Conservation (phyloP, 495 filamentous ascomycete genomes). For the Jackrogersella multiformis region DNA sequence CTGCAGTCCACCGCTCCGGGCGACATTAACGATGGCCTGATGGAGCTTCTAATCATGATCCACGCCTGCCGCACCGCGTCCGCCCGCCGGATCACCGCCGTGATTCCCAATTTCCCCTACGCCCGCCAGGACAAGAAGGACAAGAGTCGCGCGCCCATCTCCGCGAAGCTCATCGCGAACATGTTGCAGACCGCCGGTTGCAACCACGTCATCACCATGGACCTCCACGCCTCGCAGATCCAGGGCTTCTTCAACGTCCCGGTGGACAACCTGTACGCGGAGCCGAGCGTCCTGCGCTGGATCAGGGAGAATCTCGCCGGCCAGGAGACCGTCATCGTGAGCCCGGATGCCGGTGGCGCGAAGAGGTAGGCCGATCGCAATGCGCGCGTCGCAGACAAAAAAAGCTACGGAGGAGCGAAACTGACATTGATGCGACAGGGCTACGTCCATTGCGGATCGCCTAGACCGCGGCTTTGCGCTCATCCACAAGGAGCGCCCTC, state of each 20-base stretch:
- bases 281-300: conserved; percentile 90
- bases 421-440: conserved; percentile 59
- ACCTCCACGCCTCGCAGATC: conserved; percentile 79
- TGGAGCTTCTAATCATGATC: conserved; percentile 99
- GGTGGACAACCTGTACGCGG: conserved; percentile 96
- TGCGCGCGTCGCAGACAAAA: neutral
- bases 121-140: conserved; percentile 99
- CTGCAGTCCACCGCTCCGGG: conserved; percentile 94
- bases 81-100: conserved; percentile 90
- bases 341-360: conserved; percentile 94
- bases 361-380: conserved; percentile 73
- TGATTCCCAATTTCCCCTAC: conserved; percentile 97
- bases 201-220: conserved; percentile 91
- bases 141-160: conserved; percentile 86
- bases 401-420: neutral
- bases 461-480: conserved; percentile 96
- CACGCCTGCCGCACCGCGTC: conserved; percentile 97
- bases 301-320: conserved; percentile 87
- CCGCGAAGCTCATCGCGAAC: conserved; percentile 93
- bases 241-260: conserved; percentile 98
- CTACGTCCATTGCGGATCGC: conserved; percentile 94
- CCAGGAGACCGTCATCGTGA: conserved; percentile 91
- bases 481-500: conserved; percentile 96
- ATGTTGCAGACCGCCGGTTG: conserved; percentile 95
- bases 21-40: conserved; percentile 97